Base-by-base conservation (phyloP, 768 basidiomycete species). In the Hortiboletus campestris region DNA sequence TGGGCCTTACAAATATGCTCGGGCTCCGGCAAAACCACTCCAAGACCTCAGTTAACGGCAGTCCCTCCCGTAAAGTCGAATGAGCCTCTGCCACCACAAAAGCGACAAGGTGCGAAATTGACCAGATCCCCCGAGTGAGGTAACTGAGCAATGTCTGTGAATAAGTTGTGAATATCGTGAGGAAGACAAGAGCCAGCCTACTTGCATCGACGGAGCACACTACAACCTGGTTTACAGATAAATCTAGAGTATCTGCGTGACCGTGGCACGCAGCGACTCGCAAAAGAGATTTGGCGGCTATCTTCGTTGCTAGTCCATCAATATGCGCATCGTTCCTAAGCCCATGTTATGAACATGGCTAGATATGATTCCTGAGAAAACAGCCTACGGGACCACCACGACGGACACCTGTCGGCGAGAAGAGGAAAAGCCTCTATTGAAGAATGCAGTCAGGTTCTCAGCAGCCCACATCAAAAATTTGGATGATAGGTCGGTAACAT, bases 51-150 rank as follows among this genome's bases (percentile, higher is more conserved):
- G 75, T 65, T 44, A 81, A 69, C 11, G 76, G 73, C 10, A 72
- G 72, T 46, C 75, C 70, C 32, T 73, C 67, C 49, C 75, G 71
- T 57, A 70, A 64, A 49, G 75, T 60, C 25, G 60, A 64, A 46
- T 77, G 68, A n/a, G 75, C 76, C 51, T 81, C 72, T 45, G 65
- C 62, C 46, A 84, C 70, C 17, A 83, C 67, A 46, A 85, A 56
- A 22, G 76, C 60, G 57, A 76, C 72, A 28, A 80, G 53, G 59
- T 83, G 78, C 9, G 74, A 69, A 47, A 83, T 72, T 28, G 73
- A 62, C 53, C 81, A 65, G 22, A 66, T 64, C 22, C 75, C 76
- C 43, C 61, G 64, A 7, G 63, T 46, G 13, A 83, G 61, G 38
- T 73, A 76, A 43, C 73, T 67, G 25, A 78, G 70, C 29, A 83